phyloP scores from a whole-genome alignment of 2,329 filamentous ascomycete genomes.

The Epichloe typhina region DNA sequence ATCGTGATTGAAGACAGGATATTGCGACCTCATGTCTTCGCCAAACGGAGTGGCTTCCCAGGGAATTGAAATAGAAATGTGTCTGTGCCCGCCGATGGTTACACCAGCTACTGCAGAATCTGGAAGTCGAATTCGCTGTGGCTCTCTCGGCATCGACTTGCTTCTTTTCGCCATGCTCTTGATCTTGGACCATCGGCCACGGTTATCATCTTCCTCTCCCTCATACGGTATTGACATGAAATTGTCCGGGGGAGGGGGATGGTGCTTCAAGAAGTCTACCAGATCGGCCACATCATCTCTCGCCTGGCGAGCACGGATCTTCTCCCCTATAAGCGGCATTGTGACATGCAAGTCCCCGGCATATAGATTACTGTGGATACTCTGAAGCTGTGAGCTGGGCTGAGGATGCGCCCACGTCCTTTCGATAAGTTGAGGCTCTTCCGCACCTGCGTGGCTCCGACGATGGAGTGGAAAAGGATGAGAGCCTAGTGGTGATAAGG shows the following conservation, averaged over 20 bases:
- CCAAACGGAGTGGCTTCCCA: conserved; percentile 33
- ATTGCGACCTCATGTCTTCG: conserved; percentile 18
- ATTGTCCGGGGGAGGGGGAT: conserved; percentile 35
- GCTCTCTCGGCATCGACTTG: conserved; percentile 19
- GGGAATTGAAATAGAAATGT: conserved; percentile 50
- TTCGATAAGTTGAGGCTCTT: background rate
- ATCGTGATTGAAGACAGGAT: conserved; percentile 17
- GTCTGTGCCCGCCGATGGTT: conserved; percentile 38
- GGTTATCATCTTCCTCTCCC: conserved; percentile 16
- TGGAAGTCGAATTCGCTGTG: conserved; percentile 29
- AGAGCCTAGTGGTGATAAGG: conserved; percentile 1
- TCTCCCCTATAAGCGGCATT: conserved; percentile 1
- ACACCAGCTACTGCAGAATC: conserved; percentile 42
- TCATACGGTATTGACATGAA: conserved; percentile 32
- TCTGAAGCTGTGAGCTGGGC: background rate
- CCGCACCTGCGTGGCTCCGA: conserved; percentile 4
- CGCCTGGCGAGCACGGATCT: conserved; percentile 8
- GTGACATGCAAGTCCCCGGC: conserved; percentile 4
- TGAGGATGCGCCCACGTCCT: background rate
- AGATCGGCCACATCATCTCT: conserved; percentile 22
- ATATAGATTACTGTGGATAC: background rate
- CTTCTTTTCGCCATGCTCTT: conserved; percentile 26
- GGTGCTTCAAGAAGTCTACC: conserved; percentile 36
- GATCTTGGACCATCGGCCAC: conserved; percentile 29
- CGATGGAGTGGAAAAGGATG: conserved; percentile 3